Conservation (phyloP, 208 protist species). For the Wallacemonas sp. region DNA sequence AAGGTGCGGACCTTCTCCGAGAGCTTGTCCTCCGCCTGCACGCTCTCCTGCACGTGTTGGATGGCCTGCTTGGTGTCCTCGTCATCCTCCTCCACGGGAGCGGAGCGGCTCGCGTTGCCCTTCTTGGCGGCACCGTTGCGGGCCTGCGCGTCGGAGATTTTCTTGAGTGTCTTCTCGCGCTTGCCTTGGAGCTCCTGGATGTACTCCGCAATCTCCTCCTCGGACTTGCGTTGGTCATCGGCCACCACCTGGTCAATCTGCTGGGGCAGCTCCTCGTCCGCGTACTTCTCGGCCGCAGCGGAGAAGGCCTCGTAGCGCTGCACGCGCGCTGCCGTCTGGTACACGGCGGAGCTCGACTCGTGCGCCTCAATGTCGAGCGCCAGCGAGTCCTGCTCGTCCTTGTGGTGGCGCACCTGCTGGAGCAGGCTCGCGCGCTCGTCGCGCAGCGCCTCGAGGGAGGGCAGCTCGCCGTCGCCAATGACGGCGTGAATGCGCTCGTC, state of each 20-base stretch:
- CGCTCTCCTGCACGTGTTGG: slow-evolving; percentile 46
- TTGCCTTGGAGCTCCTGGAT: slow-evolving; percentile 64
- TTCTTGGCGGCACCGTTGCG: slow-evolving; percentile 24
- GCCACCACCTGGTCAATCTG: slow-evolving; percentile 59
- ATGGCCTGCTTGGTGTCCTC: slow-evolving; percentile 42
- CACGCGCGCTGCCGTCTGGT: slow-evolving; percentile 68
- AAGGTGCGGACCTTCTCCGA: slow-evolving; percentile 62
- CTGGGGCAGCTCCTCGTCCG: slow-evolving; percentile 43
- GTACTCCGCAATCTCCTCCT: slow-evolving; percentile 73
- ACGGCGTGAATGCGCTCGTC: slow-evolving; percentile 31
- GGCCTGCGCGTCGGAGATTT: slow-evolving; percentile 41
- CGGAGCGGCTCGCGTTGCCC: slow-evolving; percentile 35
- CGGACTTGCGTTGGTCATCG: slow-evolving; percentile 54
- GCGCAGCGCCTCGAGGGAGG: slow-evolving; percentile 52
- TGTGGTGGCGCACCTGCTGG: slow-evolving; percentile 69
- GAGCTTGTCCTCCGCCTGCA: slow-evolving; percentile 27
- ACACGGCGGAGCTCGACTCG: slow-evolving; percentile 44
- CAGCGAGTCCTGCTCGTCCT: slow-evolving; percentile 78
- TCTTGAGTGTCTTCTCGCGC: slow-evolving; percentile 46
- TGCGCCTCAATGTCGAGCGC: slow-evolving; percentile 62
- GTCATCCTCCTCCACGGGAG: slow-evolving; percentile 24
- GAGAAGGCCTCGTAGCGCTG: slow-evolving; percentile 73
- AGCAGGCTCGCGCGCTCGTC: slow-evolving; percentile 52
- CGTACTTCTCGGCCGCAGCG: slow-evolving; percentile 34
- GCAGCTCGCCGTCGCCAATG: slow-evolving; percentile 38